Evolutionary conservation across 129 eudicot genomes (phyloP).

Genomic region (Arctium lappa): DNA sequence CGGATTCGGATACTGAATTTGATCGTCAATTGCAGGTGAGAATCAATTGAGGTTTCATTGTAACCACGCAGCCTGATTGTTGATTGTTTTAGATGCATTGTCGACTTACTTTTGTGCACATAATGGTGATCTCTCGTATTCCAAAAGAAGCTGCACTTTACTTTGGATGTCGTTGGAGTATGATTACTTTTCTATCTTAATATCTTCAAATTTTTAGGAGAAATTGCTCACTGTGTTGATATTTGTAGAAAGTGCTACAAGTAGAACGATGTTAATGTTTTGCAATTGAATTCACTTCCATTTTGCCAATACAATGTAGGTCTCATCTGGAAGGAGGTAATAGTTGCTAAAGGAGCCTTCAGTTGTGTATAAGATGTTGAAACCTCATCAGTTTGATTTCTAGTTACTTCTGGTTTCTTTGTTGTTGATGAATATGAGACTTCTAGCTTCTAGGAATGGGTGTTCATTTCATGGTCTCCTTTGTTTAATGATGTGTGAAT

Average conservation of each 20-base stretch:
- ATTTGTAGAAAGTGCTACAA: background rate
- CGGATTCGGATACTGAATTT: conserved; percentile 51
- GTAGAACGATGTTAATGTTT: background rate
- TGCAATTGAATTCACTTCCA: background rate
- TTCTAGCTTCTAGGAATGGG: background rate
- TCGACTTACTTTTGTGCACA: background rate
- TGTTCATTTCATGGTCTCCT: background rate
- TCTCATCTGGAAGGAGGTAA: background rate
- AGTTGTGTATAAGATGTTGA: background rate
- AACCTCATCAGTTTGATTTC: background rate
- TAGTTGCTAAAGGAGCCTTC: background rate
- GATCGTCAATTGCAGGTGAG: conserved; percentile 78
- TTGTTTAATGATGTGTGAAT: background rate
- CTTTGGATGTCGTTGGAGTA: background rate
- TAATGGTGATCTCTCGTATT: background rate
- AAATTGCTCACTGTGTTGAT: background rate
- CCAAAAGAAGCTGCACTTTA: background rate
- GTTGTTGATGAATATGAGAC: background rate
- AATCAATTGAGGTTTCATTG: background rate
- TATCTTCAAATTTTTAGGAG: background rate
- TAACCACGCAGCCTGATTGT: background rate
- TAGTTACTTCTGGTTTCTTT: background rate
- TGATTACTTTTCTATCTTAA: background rate
- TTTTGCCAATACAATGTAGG: background rate
- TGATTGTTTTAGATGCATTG: background rate